phyloP scores from a whole-genome alignment of 1,284 basidiomycete genomes.

The Boletus smithii region DNA sequence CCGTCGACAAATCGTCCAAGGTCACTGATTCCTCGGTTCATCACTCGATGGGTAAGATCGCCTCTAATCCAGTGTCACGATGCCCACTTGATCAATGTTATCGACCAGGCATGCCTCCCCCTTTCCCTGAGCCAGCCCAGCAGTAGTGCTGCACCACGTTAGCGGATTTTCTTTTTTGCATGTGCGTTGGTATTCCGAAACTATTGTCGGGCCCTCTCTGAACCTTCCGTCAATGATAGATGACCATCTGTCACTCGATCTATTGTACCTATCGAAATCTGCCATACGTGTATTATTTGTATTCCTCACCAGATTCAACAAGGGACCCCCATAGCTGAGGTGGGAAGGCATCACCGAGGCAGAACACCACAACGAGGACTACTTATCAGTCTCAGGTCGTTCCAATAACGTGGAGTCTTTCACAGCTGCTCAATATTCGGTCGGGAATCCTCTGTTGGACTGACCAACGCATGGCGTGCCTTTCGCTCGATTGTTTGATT shows the following conservation, averaged over 20 bases:
- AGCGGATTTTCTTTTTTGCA: neutral
- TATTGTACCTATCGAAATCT: neutral
- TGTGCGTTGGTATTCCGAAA: neutral
- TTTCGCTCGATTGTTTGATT: no score
- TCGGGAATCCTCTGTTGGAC: no score
- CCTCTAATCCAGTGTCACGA: neutral
- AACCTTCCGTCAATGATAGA: neutral
- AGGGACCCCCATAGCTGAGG: no score
- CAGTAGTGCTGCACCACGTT: neutral
- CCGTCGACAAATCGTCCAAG: conserved; percentile 17
- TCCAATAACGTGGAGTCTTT: no score
- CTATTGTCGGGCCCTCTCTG: neutral
- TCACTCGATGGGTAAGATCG: conserved; percentile 25
- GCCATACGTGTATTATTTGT: neutral
- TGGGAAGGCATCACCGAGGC: no score
- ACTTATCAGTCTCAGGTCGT: no score
- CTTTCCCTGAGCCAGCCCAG: conserved; percentile 5
- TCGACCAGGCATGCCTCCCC: conserved; percentile 10
- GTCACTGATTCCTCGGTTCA: conserved; percentile 27
- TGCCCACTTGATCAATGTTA: neutral
- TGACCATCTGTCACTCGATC: neutral
- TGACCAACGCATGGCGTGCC: no score
- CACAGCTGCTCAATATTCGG: no score
- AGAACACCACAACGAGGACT: no score
- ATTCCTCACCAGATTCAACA: neutral